These are phyloP conservation scores for Dendrobium huoshanense DNA, from an alignment of 106 monocot genomes.

Conservation along the genomic window DNA sequence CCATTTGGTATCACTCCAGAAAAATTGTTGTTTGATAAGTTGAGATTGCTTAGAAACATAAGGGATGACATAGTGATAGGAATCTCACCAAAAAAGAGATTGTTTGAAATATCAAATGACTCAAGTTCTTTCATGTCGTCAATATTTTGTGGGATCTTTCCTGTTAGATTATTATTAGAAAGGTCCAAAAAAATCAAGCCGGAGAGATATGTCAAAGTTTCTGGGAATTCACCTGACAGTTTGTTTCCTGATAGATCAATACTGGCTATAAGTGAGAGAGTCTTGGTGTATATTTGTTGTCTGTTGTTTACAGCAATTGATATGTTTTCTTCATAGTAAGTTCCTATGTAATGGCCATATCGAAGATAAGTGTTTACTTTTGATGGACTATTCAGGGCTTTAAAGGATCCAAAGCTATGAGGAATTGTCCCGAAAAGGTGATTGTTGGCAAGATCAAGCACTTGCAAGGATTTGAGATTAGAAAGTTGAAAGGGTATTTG, in stretches of 20 bases:
- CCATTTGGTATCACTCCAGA: slow-evolving; percentile 7
- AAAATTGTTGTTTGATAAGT: not conserved
- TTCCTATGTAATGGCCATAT: not conserved
- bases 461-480: slow-evolving; percentile 2
- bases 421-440: not conserved
- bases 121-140: not conserved
- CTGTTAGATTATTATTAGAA: slow-evolving; percentile 1
- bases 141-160: slow-evolving; percentile 5
- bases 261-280: not conserved
- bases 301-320: not conserved
- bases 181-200: not conserved
- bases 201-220: not conserved
- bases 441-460: slow-evolving; percentile 3
- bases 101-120: slow-evolving; percentile 5
- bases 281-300: not conserved
- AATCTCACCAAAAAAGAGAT: not conserved
- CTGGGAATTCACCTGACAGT: not conserved
- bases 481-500: slow-evolving; percentile 1
- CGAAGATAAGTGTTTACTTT: not conserved
- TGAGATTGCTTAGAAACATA: too few relatives aligned
- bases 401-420: not conserved
- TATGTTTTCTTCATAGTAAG: not conserved
- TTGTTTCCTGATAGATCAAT: slow-evolving; percentile 4
- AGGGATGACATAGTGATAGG: too few relatives aligned
- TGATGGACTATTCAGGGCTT: not conserved